Conservation (phyloP, 345 rosid genomes). For the Syzygium aromaticum region DNA sequence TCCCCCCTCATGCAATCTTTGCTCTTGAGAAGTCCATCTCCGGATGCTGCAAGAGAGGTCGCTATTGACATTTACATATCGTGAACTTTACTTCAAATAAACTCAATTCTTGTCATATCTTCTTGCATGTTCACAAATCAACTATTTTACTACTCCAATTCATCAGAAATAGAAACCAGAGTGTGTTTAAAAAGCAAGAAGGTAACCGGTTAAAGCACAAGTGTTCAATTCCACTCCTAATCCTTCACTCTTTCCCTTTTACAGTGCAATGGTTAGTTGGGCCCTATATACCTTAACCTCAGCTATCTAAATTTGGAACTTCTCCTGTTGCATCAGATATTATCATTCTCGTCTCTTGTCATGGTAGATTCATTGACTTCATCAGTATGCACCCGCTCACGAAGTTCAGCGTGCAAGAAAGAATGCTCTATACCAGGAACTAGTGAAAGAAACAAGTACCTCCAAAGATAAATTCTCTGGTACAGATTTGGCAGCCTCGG, state of each 20-base stretch:
- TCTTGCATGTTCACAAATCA: neutral
- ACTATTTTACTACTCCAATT: neutral
- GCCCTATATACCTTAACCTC: neutral
- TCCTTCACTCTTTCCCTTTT: neutral
- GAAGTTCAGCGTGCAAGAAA: neutral
- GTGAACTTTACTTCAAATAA: neutral
- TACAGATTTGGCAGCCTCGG: slow-evolving; percentile 57
- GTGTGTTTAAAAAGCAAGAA: neutral
- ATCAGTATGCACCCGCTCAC: neutral
- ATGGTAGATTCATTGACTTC: neutral
- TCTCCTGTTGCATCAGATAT: neutral
- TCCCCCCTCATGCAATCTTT: slow-evolving; percentile 36
- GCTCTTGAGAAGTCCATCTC: slow-evolving; percentile 96
- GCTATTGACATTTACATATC: neutral
- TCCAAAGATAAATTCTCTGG: slow-evolving; percentile 57
- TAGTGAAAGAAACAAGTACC: slow-evolving; percentile 25
- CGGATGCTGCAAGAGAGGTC: slow-evolving; percentile 58
- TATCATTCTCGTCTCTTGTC: neutral
- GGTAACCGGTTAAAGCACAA: neutral
- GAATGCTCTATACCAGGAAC: neutral
- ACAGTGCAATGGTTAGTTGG: neutral
- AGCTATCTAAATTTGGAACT: neutral
- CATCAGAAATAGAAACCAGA: neutral
- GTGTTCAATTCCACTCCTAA: neutral
- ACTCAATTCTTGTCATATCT: neutral